phyloP scores from a whole-genome alignment of 345 rosid genomes.

The Melaleuca alternifolia region DNA sequence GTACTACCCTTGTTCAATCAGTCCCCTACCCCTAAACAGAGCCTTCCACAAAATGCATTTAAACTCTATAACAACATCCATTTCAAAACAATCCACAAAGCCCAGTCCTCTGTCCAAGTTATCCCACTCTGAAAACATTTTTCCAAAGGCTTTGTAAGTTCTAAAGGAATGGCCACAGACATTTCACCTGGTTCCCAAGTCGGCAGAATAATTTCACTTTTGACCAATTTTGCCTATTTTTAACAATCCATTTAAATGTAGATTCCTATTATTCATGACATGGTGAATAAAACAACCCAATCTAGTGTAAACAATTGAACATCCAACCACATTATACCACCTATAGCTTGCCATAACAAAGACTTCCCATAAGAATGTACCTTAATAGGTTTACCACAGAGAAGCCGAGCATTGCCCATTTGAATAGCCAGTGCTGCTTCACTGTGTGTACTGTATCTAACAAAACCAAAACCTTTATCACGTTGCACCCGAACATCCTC shows the following conservation, averaged over 20 bases:
- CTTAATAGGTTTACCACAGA: conserved; percentile 72
- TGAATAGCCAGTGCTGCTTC: conserved; percentile 92
- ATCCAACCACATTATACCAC: not conserved
- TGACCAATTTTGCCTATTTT: not conserved
- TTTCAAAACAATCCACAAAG: not conserved
- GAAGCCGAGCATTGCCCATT: conserved; percentile 63
- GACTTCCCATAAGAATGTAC: conserved; percentile 10
- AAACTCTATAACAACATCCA: not conserved
- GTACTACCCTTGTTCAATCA: not conserved
- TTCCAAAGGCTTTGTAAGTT: not conserved
- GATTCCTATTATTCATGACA: not conserved
- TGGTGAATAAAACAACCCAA: not conserved
- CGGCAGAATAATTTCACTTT: not conserved
- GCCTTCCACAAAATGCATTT: not conserved
- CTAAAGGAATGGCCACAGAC: not conserved
- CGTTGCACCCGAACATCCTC: conserved; percentile 93
- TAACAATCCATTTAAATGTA: not conserved
- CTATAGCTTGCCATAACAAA: not conserved
- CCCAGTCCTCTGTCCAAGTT: not conserved
- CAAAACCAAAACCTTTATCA: conserved; percentile 94
- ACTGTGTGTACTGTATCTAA: conserved; percentile 62
- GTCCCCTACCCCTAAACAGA: not conserved
- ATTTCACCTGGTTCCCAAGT: not conserved
- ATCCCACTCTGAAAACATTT: not conserved
- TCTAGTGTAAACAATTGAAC: not conserved